Evolutionary conservation across 2,329 filamentous ascomycete species (phyloP).

Genomic region (Aspergillus chevalieri): DNA sequence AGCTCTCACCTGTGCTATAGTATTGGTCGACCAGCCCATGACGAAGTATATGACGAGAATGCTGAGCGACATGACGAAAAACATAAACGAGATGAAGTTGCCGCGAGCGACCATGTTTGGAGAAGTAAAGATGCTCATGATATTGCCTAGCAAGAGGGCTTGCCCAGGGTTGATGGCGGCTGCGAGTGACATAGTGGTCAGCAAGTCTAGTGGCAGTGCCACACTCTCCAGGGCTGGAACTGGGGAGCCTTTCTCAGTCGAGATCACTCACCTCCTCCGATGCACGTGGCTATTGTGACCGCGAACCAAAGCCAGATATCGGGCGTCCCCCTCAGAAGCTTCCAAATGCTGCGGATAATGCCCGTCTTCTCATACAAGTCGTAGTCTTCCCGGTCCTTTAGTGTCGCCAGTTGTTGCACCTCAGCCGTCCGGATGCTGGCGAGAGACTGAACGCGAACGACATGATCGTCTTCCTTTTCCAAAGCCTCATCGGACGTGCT

Average conservation of each 20-base stretch:
- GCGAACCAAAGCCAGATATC: background rate
- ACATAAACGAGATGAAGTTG: slow-evolving; percentile 44
- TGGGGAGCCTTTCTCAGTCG: background rate
- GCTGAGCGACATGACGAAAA: slow-evolving; percentile 38
- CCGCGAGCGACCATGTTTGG: slow-evolving; percentile 13
- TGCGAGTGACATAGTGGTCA: background rate
- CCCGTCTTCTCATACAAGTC: slow-evolving; percentile 5
- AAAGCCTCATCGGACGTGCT: background rate
- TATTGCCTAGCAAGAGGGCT: slow-evolving; percentile 4
- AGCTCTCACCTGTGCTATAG: slow-evolving; percentile 19
- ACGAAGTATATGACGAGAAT: slow-evolving; percentile 35
- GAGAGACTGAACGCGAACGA: background rate
- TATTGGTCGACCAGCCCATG: slow-evolving; percentile 28
- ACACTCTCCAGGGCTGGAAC: background rate
- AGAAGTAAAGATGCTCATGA: slow-evolving; percentile 1
- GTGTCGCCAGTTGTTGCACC: background rate
- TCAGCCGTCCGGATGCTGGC: background rate
- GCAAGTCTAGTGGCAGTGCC: background rate
- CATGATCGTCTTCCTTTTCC: slow-evolving; percentile 9
- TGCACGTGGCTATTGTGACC: background rate
- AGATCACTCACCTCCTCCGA: background rate
- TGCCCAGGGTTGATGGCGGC: slow-evolving; percentile 44
- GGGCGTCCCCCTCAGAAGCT: slow-evolving; percentile 2
- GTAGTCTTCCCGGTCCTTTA: slow-evolving; percentile 4
- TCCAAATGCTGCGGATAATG: background rate